Base-by-base conservation (phyloP, 1,139 yeast genomes). In the Candida pseudocylindracea region DNA sequence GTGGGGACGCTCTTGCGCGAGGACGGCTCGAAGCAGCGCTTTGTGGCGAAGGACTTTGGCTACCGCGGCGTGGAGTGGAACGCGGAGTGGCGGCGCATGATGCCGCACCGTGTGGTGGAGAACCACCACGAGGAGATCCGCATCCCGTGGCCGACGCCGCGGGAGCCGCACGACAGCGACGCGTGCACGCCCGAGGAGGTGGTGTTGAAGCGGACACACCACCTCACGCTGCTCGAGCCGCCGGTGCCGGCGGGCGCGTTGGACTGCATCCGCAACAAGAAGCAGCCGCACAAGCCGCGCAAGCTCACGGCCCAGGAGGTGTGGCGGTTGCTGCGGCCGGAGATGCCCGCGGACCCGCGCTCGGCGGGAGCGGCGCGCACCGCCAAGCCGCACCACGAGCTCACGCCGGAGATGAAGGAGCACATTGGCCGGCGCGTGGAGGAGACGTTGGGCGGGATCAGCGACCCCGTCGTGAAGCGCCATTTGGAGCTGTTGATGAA, bases 121-220 rank as follows among this genome's bases (percentile, higher is more conserved):
- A 68, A 64, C 41, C 63, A 67, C 41, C 83, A 80, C 43, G 67
- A 67, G 30, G 60, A 65, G 32, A 56, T 80, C 36, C 68, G 70
- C 32, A 70, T 85, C 34, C 95, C 96, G 35, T 85, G 93, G 92
- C 96, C 96, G 30, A 65, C 69, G 40, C 93, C 93, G 2, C 73
- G 63, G 8, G 54, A 57, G n/a, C 45, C 52, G 2, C 65, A 64
- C 41, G 78, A 72, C 35, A 80, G 76, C 33, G 52, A 51, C 10
- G 54, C 69, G 36, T 56, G 65, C 2, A 80, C 95, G 1, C 50
- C 53, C 10, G 66, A 69, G 31, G 72, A 63, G 7, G 54, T 56
- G 2, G 91, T 68, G 2, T 66, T 71, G 37, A 80, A 72, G 42
- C 73, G 80, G 49, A 72, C 94, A 5, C 78, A 61, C 50, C 78